Evolutionary conservation across 441 rosid species (phyloP).

Genomic region (Mallotus repandus): DNA sequence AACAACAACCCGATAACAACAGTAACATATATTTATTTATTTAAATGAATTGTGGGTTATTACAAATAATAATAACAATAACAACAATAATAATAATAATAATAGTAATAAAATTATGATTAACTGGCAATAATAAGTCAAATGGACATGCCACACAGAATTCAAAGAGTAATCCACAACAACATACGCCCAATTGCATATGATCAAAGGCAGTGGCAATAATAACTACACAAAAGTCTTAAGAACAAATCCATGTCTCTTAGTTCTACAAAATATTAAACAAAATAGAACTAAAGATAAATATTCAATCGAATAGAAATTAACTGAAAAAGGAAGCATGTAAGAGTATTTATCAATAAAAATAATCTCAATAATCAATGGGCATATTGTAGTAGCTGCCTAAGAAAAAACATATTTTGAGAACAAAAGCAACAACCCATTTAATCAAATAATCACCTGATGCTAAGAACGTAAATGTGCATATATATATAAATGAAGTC

Average conservation of each 20-base stretch:
- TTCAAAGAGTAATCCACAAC: too few species aligned
- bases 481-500: background rate
- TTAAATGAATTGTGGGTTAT: too few species aligned
- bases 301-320: background rate
- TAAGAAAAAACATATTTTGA: conserved; percentile 1
- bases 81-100: too few species aligned
- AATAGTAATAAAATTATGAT: too few species aligned
- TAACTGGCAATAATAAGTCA: too few species aligned
- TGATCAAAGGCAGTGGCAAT: conserved; percentile 62
- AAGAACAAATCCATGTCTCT: conserved; percentile 65
- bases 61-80: too few species aligned
- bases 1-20: too few species aligned
- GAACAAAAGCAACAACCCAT: background rate
- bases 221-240: conserved; percentile 53
- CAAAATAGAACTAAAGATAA: background rate
- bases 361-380: conserved; percentile 48
- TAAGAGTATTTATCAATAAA: conserved; percentile 28
- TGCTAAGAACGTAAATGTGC: too few species aligned
- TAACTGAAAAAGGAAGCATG: background rate
- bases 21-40: too few species aligned
- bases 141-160: too few species aligned
- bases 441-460: background rate
- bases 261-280: conserved; percentile 45
- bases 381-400: conserved; percentile 55
- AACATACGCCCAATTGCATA: too few species aligned